Conservation (phyloP, 306 rosid genomes). For the Rosa rugosa region DNA sequence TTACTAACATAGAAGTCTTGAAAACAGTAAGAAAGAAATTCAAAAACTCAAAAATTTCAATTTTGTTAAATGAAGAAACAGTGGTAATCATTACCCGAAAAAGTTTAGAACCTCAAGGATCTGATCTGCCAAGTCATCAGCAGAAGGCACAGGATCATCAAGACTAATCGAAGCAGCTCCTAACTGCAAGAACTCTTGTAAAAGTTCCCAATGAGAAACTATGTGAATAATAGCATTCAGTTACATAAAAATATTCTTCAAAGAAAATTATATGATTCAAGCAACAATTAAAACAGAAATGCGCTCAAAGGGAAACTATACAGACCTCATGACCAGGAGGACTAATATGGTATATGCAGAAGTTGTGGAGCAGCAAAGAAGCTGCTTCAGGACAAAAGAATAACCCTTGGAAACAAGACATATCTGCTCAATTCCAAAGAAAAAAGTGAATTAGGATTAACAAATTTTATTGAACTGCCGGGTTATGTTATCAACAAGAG, state of each 20-base stretch:
- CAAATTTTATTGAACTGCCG: background rate
- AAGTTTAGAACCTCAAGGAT: constrained; percentile 77
- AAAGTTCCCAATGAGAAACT: constrained; percentile 61
- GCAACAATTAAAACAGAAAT: background rate
- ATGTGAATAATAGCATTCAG: constrained; percentile 54
- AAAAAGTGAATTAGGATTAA: constrained; percentile 4
- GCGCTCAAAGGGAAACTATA: constrained; percentile 34
- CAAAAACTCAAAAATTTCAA: background rate
- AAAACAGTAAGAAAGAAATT: background rate
- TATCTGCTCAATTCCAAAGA: constrained; percentile 45
- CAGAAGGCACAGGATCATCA: constrained; percentile 64
- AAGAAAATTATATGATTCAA: background rate
- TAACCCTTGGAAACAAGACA: constrained; percentile 95
- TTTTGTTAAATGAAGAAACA: background rate
- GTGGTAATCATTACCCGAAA: constrained; percentile 56
- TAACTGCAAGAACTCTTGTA: constrained; percentile 87
- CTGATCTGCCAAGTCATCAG: constrained; percentile 87
- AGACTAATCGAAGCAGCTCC: constrained; percentile 84
- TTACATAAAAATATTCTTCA: constrained; percentile 2
- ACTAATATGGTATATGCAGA: constrained; percentile 89
- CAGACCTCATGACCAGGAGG: constrained; percentile 98
- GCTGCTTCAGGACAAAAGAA: constrained; percentile 93
- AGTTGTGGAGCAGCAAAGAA: constrained; percentile 92
- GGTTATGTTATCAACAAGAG: background rate
- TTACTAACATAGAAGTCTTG: background rate